Evolutionary conservation across 768 basidiomycete genomes (phyloP), one percentile per base, ranked within the genome.

Genomic region (Tephrocybe sp.): DNA sequence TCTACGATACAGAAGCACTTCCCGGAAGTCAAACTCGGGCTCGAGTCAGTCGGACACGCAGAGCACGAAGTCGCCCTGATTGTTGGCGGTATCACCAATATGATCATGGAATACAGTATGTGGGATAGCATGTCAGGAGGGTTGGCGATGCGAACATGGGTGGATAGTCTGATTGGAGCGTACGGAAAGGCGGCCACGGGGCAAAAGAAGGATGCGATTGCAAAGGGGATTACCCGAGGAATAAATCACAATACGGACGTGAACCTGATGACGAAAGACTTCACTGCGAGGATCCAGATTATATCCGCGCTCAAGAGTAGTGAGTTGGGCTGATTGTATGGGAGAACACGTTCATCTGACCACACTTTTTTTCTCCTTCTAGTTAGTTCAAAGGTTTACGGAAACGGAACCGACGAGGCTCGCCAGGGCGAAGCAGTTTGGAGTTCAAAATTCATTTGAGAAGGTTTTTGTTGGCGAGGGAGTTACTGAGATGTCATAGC

Each of bases 111-210:
- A 62, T 72, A 79, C 66, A 80, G 78, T 62, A 75, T 72, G 62
- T 79, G 78, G 78, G 77, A 80, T 49, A 74, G 74, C 7, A 78
- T 80, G 77, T 74, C 79, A 3, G 76, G 77, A 5, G 78, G 70
- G 24, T 79, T 80, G 78, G 73, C 79, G 34, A 77, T 80, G 72
- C 71, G 76, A 30, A 80, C 77, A 9, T 81, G 79, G 80, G 72
- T 73, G 4, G 78, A 82, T 45, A 60, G 66, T 1, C 66, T 82
- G n/a, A 66, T 72, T 7, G 72, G 73, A 26, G 76, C 72, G 9
- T 70, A 77, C 53, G 62, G 55, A n/a, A 68, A 62, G 54, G 67
- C 64, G 41, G 54, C 58, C 34, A 50, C 59, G 38, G 67, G 60
- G 30, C 60, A 58, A 17, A 68, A 68, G 54, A 79, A 72, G 62